Evolutionary conservation across 768 basidiomycete species (phyloP), one percentile per base, ranked within the genome.

Genomic region (Pulveroboletus sp.): DNA sequence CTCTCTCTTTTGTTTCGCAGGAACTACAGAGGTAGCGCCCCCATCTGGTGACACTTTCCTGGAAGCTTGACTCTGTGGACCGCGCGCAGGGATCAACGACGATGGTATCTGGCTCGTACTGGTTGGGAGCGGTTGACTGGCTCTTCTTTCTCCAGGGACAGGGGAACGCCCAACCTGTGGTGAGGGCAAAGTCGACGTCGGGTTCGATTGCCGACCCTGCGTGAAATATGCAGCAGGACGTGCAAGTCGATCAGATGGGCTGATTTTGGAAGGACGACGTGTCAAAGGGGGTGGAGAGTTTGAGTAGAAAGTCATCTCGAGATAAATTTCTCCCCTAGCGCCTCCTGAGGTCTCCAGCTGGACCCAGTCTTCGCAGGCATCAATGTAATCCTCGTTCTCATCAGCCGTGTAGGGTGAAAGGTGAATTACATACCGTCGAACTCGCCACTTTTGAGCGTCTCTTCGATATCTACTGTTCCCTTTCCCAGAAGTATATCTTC

Each of bases 271-370:
- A 38, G 80, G 76, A 22, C 78, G 72, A 47, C 79, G 72, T 23
- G 61, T 64, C 34, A 81, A 58, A 27, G 82, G 68, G n/a, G 76
- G 72, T 8, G 83, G 81, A 4, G 75, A 78, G 47, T 85, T 82
- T 4, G 91, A 79, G 68, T 82, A 97, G 72, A 83, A 97, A 2
- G 94, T 97, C 82, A 96, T 86, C 67, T 97, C 94, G 14, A 96
- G 76, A 63, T 89, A 96, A 10, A 95, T 56, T 46, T 96, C 90
- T 6, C 94, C 94, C 20, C 89, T 82, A 45, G 81, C 74, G 8
- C 81, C 77, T 3, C 81, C 83, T 40, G 80, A 78, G 27, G 76
- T 69, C 47, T 75, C 69, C 37, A 90, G 73, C 37, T 71, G 65
- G 14, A 88, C 76, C 87, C 87, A 89, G 58, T 87, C 87, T 89